These are phyloP conservation scores for Nasturtium officinale DNA, from an alignment of 345 rosid genomes.

Conservation along the genomic window DNA sequence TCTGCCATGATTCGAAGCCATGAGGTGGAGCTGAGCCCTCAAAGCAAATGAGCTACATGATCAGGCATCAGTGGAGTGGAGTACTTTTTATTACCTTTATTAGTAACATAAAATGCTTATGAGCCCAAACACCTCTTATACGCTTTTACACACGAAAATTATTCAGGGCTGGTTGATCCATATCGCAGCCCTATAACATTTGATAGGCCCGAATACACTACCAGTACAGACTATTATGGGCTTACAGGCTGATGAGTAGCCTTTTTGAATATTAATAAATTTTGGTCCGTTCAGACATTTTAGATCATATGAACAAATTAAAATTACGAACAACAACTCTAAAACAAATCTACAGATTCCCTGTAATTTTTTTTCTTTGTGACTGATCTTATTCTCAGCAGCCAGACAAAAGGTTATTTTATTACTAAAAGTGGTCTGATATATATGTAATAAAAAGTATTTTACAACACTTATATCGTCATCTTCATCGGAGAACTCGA, in stretches of 20 bases:
- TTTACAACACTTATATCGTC: too few relatives aligned
- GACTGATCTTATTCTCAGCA: background rate
- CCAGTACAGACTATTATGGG: background rate
- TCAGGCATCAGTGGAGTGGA: too few relatives aligned
- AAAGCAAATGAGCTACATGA: constrained; percentile 15
- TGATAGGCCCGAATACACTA: background rate
- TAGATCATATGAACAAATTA: too few relatives aligned
- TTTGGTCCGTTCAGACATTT: too few relatives aligned
- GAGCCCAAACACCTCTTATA: background rate
- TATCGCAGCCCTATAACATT: background rate
- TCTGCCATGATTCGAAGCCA: background rate
- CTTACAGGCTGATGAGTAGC: background rate
- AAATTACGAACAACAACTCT: too few relatives aligned
- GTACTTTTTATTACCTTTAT: background rate
- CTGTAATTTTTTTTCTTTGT: too few relatives aligned
- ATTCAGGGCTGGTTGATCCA: background rate
- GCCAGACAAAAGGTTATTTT: background rate
- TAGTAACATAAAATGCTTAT: background rate
- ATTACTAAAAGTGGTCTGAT: constrained; percentile 9
- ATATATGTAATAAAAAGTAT: background rate
- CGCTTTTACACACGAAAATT: background rate
- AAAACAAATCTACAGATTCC: too few relatives aligned
- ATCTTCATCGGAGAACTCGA: constrained; percentile 9
- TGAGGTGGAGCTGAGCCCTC: background rate
- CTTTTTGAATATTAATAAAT: too few relatives aligned